Base-by-base conservation (phyloP, 176 grass and related monocot genomes). In the Cymbopogon citratus region DNA sequence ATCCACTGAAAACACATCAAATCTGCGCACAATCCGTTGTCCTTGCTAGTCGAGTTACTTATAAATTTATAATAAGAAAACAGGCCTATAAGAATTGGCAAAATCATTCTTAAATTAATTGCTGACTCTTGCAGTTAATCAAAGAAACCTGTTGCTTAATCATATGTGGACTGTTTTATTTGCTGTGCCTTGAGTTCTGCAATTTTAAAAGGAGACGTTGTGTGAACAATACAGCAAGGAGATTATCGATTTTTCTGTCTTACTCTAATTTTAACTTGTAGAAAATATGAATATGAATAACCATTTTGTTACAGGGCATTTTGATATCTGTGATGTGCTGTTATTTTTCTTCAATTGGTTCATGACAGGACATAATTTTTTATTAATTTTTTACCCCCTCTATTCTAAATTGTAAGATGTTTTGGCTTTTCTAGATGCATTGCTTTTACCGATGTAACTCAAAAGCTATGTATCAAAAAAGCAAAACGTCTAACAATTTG, bases 311-410 rank as follows among this genome's bases (percentile, higher is more conserved):
- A 57, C 18, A 54, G 31, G 54, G 49, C 5, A 52, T 79, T 57
- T 44, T 79, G 69, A 83, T 74, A 16, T 36, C 14, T 86, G 18
- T 31, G n/a, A 46, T 5, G 45, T 13, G 45, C 0, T 83, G 28
- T 71, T 72, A 82, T 57, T 64, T 45, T 80, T 62, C 15, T 63
- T 64, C 39, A 44, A 6, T 73, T 44, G 61, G 7, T 62, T 65
- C 25, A 78, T 83, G 69, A 18, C 59, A n/a, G 18, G 54, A 45
- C n/a, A 72, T 45, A 57, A 1, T 45, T 45, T 45, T 46, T 46
- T 46, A 14, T 46, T 15, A 15, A 66, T 77, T 36, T 52, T 52
- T 18, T 52, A 52, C 49, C 19, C 49, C 48, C 16, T 51, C 48
- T 51, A 51, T 19, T 19, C 15, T 51, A 18, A 51, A 51, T 19